phyloP scores from a whole-genome alignment of 106 monocot genomes.

The Dioscorea zingiberensis region DNA sequence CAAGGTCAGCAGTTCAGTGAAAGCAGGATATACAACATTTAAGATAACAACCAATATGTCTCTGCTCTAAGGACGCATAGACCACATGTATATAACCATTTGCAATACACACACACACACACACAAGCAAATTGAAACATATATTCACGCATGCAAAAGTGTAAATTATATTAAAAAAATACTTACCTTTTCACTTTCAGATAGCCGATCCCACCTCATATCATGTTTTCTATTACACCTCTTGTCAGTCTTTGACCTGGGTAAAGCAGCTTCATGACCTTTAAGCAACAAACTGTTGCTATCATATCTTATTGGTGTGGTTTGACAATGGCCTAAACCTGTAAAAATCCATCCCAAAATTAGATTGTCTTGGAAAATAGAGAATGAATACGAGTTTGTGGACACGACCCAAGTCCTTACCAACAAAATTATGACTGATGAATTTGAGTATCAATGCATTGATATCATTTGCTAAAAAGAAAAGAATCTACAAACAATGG shows the following conservation, averaged over 20 bases:
- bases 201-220: conserved; percentile 61
- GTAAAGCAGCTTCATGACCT: conserved; percentile 29
- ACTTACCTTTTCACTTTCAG: conserved; percentile 69
- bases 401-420: not conserved
- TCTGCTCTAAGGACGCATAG: too few species aligned
- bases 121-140: not conserved
- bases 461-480: not conserved
- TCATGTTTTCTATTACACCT: conserved; percentile 35
- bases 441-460: not conserved
- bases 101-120: not conserved
- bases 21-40: not conserved
- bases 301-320: conserved; percentile 35
- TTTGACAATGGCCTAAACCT: conserved; percentile 58
- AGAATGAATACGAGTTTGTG: not conserved
- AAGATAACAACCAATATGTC: not conserved
- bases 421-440: not conserved
- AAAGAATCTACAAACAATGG: not conserved
- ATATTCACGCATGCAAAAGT: not conserved
- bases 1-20: not conserved
- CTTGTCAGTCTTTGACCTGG: conserved; percentile 39
- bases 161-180: not conserved
- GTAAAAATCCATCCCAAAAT: conserved; percentile 6
- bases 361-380: not conserved
- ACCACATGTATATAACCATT: not conserved
- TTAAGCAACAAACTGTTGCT: conserved; percentile 19